These are phyloP conservation scores for Schwanniomyces etchellsii DNA, from an alignment of 1,139 yeast genomes.

Conservation along the genomic window DNA sequence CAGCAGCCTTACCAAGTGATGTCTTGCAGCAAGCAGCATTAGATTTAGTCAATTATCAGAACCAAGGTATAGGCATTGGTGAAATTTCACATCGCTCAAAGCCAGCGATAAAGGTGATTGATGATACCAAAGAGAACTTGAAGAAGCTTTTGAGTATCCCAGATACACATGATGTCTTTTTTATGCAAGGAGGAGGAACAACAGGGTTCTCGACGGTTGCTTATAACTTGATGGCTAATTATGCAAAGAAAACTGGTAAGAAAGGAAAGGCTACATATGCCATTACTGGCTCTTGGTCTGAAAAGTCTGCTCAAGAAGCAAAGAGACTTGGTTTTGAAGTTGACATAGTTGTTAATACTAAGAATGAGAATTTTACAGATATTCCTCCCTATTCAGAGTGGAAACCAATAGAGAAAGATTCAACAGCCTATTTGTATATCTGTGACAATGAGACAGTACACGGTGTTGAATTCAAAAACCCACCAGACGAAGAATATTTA, in stretches of 20 bases:
- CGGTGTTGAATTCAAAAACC: conserved; percentile 75
- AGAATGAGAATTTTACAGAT: conserved; percentile 55
- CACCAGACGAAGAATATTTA: conserved; percentile 46
- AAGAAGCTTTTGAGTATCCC: conserved; percentile 66
- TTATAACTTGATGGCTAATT: conserved; percentile 73
- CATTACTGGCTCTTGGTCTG: conserved; percentile 91
- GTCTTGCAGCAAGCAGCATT: conserved; percentile 85
- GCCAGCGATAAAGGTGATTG: conserved; percentile 73
- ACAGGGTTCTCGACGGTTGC: conserved; percentile 88
- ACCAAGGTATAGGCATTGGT: conserved; percentile 78
- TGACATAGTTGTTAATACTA: conserved; percentile 64
- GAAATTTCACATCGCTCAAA: conserved; percentile 93
- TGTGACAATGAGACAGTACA: conserved; percentile 97
- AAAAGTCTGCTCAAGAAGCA: conserved; percentile 85
- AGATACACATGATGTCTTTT: conserved; percentile 88
- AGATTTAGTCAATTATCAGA: conserved; percentile 68
- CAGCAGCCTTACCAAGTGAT: conserved; percentile 79
- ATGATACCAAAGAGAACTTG: conserved; percentile 67
- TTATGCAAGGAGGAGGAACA: conserved; percentile 97
- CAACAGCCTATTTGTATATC: conserved; percentile 77
- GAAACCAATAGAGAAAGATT: conserved; percentile 40
- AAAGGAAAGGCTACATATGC: conserved; percentile 82
- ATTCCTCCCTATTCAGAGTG: conserved; percentile 69
- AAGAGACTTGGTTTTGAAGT: conserved; percentile 73
- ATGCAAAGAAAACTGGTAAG: conserved; percentile 57